Evolutionary conservation across 106 monocot genomes (phyloP), one percentile per base, ranked within the genome.

Genomic region (Dendrobium officinale): DNA sequence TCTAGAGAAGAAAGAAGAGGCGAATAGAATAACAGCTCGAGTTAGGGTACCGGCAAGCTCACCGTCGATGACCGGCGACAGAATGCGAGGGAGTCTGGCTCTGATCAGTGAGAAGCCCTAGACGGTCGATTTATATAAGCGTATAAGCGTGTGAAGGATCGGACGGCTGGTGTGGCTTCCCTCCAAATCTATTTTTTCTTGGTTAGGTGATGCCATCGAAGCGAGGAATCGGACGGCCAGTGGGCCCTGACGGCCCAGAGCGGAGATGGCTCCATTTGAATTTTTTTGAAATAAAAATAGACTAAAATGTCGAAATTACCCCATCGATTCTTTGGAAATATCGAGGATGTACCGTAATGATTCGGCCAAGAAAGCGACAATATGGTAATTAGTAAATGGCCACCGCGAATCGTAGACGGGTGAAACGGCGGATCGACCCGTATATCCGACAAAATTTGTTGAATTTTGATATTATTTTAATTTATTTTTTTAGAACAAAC

Each of bases 131-230:
- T 43, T 74, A 74, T 74, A 74, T 74, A 74, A 43, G 3, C 70
- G 9, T 1, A 70, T 4, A 16, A 15, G 0, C 5, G 72, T 2
- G 72, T 31, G 4, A 6, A 42, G 70, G 13, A 74, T 74, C 74
- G 74, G 74, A 74, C 74, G 74, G 74, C 42, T 74, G 74, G 0
- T 42, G 42, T 29, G 5, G 74, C 42, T 74, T 74, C 74, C 74
- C 74, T 74, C 74, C 74, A 74, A 74, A 41, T 43, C 6, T 2
- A 15, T 15, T 72, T 17, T 72, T 72, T 31, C 27, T 72, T 72
- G 43, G 74, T 41, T 5, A 3, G 42, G 42, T 27, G 42, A 19
- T 74, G 16, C 74, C 16, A 1, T 2, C 42, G 42, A 42, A 19
- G 74, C 5, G 74, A 43, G 42, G 2, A 18, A 74, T 42, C 74